Evolutionary conservation across 805 yeast genomes (phyloP), one percentile per base, ranked within the genome.

Genomic region (Candida insectorum): DNA sequence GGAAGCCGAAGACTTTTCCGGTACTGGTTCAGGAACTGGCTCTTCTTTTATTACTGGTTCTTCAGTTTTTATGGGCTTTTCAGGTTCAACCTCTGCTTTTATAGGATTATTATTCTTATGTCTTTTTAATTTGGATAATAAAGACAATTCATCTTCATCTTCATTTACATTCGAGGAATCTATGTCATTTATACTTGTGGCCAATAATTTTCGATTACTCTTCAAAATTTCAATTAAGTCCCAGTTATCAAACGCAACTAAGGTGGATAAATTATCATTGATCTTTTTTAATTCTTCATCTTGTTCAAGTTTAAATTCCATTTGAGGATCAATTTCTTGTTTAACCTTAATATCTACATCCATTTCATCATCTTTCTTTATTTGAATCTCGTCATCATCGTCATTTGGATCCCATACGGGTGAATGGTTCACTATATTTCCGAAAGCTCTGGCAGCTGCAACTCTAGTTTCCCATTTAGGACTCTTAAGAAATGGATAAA

Each of bases 401-500:
- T 52, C 45, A 46, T 83, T 85, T 1, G 97, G 97, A 50, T 86
- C 87, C 97, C 97, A 93, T 19, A 67, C 49, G 0, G 74, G 71
- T 1, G 89, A 79, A 56, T 86, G 81, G 27, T 77, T 75, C 3
- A 88, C 91, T 18, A 93, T 88, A 3, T 95, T 95, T 6, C 97
- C 97, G 47, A 93, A 75, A 0, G 98, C 97, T 34, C 87, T 68
- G 1, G 97, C 96, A 1, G 99, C 93, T 1, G 97, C 80, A 1
- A 85, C 81, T 55, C 99, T 73, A 0, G 98, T 89, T 56, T 93
- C 99, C 99, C 99, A 93, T 60, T 81, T 87, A 37, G 69, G 73
- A 16, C 87, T 78, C 49, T 79, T 75, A 38, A 93, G 68, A 54
- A 79, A 93, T 0, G 99, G 97, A 48, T 88, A 86, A 1, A 93